Evolutionary conservation across 2,329 filamentous ascomycete species (phyloP).

Genomic region (Alternaria hordeiaustralica): DNA sequence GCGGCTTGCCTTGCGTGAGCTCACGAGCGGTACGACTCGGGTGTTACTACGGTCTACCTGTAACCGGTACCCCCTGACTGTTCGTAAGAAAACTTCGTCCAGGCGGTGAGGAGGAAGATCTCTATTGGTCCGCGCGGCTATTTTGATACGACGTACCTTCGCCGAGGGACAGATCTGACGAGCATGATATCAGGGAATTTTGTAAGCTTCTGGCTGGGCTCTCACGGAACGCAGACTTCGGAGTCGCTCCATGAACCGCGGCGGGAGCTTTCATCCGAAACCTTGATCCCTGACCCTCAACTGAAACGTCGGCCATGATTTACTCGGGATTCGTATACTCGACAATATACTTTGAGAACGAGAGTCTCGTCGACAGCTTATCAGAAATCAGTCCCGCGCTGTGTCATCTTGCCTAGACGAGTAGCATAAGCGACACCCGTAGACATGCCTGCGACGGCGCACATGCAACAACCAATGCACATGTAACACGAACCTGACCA

Average conservation of each 20-base stretch:
- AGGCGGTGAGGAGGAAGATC: constrained; percentile 36
- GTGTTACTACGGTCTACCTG: constrained; percentile 31
- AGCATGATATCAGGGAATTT: constrained; percentile 15
- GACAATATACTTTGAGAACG: constrained; percentile 1
- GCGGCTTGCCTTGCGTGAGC: constrained; percentile 22
- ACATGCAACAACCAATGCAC: constrained; percentile 24
- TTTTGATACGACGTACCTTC: constrained; percentile 16
- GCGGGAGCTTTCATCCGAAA: not conserved
- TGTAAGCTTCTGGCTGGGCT: constrained; percentile 10
- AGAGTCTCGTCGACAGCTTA: constrained; percentile 27
- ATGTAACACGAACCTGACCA: constrained; percentile 23
- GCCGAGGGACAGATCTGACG: constrained; percentile 14
- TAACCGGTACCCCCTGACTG: constrained; percentile 25
- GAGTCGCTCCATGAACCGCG: constrained; percentile 2
- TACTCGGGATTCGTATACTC: not conserved
- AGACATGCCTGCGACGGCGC: constrained; percentile 15
- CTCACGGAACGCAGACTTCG: constrained; percentile 4
- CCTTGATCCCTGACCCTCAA: not conserved
- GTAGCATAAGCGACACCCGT: constrained; percentile 19
- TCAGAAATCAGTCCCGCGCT: constrained; percentile 24
- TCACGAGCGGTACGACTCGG: constrained; percentile 30
- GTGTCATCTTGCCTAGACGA: constrained; percentile 23
- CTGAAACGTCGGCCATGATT: constrained; percentile 2
- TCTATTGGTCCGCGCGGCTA: constrained; percentile 31
- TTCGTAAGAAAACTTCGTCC: constrained; percentile 19